A percentile compares a stretch with the other conserved stretches of the same genome.
phyloP scores from a whole-genome alignment of 768 basidiomycete genomes.

The Trametes elegans region DNA sequence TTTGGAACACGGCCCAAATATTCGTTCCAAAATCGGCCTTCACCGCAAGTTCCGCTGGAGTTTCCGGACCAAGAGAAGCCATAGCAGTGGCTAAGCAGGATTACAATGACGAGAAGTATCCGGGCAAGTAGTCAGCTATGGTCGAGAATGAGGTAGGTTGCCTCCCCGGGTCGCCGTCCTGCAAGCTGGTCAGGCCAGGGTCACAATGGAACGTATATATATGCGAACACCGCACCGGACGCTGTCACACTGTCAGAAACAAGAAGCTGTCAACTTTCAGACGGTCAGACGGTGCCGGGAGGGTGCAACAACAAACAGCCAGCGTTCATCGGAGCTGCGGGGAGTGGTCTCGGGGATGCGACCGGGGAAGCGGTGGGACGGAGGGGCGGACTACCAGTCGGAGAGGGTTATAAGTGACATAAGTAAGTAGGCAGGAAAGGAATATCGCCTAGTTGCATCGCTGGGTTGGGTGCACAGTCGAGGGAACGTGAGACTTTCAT shows the following conservation, averaged over 20 bases:
- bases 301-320: neutral
- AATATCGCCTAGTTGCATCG: conserved; percentile 3
- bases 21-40: conserved; percentile 27
- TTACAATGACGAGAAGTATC: no score
- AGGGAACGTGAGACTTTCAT: conserved; percentile 10
- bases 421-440: neutral
- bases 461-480: neutral
- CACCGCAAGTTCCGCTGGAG: conserved; percentile 26
- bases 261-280: conserved; percentile 17
- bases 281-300: conserved; percentile 6
- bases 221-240: conserved; percentile 6
- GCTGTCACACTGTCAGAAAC: conserved; percentile 17
- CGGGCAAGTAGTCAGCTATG: no score
- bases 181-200: neutral
- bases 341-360: neutral
- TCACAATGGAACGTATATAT: conserved; percentile 5
- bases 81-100: no score
- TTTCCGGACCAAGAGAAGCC: conserved; percentile 12
- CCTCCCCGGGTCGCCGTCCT: neutral
- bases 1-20: conserved; percentile 29
- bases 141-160: no score
- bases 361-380: neutral
- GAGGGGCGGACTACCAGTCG: neutral
- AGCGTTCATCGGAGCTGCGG: conserved; percentile 11
- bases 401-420: neutral